phyloP scores from a whole-genome alignment of 2,329 filamentous ascomycete genomes.

The Aspergillus carbonarius region DNA sequence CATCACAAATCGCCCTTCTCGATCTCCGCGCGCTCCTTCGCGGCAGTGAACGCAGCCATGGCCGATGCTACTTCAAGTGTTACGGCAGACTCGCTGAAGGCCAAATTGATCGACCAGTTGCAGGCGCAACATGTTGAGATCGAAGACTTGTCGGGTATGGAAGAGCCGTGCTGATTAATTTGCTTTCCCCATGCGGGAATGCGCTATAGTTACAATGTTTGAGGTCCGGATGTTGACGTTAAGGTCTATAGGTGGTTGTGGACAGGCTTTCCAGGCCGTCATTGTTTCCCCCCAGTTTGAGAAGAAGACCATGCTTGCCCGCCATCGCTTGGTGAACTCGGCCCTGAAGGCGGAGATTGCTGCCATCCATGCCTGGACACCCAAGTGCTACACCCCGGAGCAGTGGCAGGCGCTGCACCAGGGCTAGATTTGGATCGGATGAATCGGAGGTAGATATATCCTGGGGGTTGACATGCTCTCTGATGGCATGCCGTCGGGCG shows the following conservation, averaged over 20 bases:
- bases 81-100: conserved; percentile 69
- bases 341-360: conserved; percentile 85
- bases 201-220: not conserved
- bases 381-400: conserved; percentile 87
- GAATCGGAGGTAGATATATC: conserved; percentile 14
- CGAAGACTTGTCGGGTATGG: conserved; percentile 83
- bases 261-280: conserved; percentile 68
- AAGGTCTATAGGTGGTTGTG: conserved; percentile 60
- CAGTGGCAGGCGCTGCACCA: conserved; percentile 74
- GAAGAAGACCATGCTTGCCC: conserved; percentile 73
- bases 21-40: conserved; percentile 34
- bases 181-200: not conserved
- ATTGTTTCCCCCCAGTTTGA: conserved; percentile 70
- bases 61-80: conserved; percentile 57
- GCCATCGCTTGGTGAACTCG: conserved; percentile 82
- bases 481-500: conserved; percentile 18
- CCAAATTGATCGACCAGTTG: conserved; percentile 68
- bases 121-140: conserved; percentile 79
- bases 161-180: conserved; percentile 1
- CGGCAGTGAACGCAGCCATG: conserved; percentile 40
- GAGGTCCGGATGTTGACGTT: not conserved
- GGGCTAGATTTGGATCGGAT: conserved; percentile 5
- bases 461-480: conserved; percentile 11
- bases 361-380: conserved; percentile 90
- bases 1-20: conserved; percentile 32